phyloP scores from a whole-genome alignment of 805 yeast genomes.

The Maudiozyma saulgeensis region DNA sequence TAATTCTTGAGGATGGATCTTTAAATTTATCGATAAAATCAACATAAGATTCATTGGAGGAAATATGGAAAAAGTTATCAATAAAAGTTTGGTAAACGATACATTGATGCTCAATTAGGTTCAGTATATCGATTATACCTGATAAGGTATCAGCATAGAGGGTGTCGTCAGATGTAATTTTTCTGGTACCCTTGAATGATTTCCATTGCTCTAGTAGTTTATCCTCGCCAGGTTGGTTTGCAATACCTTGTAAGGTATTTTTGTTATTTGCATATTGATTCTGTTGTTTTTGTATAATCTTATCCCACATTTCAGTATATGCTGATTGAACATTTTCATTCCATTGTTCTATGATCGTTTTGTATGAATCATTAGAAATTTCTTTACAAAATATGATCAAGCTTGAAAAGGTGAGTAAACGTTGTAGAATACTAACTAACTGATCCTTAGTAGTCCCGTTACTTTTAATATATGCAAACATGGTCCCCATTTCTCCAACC shows the following conservation, averaged over 20 bases:
- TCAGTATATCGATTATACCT: slow-evolving; percentile 9
- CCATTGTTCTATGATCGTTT: slow-evolving; percentile 35
- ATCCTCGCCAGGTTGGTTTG: slow-evolving; percentile 7
- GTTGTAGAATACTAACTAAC: slow-evolving; percentile 28
- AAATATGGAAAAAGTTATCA: slow-evolving; percentile 37
- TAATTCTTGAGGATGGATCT: slow-evolving; percentile 16
- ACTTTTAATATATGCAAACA: slow-evolving; percentile 33
- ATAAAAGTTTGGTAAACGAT: slow-evolving; percentile 42
- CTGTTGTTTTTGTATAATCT: slow-evolving; percentile 6
- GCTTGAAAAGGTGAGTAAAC: slow-evolving; percentile 39
- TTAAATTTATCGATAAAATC: slow-evolving; percentile 31
- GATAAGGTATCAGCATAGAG: slow-evolving; percentile 4
- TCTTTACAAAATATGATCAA: slow-evolving; percentile 50
- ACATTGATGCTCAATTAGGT: slow-evolving; percentile 21
- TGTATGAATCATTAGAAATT: slow-evolving; percentile 40
- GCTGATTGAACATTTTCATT: slow-evolving; percentile 27
- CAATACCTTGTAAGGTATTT: slow-evolving; percentile 1
- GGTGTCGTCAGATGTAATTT: slow-evolving; percentile 6
- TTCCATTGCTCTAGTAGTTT: slow-evolving; percentile 14
- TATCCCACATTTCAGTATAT: slow-evolving; percentile 27
- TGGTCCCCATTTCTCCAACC: slow-evolving; percentile 33
- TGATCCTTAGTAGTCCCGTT: slow-evolving; percentile 25
- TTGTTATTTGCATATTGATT: background rate
- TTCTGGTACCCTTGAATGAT: slow-evolving; percentile 7
- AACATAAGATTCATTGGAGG: slow-evolving; percentile 35